Evolutionary conservation across 805 yeast genomes (phyloP).

Genomic region (Maudiozyma turicensis): DNA sequence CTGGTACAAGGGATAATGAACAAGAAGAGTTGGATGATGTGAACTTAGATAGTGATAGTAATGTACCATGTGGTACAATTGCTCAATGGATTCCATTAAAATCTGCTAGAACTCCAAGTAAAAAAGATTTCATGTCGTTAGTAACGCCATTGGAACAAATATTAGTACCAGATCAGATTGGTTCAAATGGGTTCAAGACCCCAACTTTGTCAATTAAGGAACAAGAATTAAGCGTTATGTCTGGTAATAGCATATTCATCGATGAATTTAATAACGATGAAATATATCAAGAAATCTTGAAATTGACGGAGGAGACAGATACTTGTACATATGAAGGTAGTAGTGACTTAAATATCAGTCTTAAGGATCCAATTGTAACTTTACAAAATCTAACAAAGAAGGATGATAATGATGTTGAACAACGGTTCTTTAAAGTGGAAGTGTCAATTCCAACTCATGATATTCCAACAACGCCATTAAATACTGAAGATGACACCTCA

Average conservation of each 20-base stretch:
- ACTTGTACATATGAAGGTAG: not conserved
- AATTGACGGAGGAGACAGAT: not conserved
- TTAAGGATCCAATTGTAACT: not conserved
- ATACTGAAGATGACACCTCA: not conserved
- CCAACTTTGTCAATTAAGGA: conserved; percentile 2
- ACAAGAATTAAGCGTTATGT: not conserved
- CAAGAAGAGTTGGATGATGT: not conserved
- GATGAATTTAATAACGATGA: not conserved
- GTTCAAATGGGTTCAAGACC: conserved; percentile 21
- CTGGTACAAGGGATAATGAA: conserved; percentile 1
- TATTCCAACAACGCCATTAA: not conserved
- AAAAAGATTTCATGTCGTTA: not conserved
- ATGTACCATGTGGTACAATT: not conserved
- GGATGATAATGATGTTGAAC: not conserved
- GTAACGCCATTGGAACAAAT: conserved; percentile 25
- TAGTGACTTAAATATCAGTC: not conserved
- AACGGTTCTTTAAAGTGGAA: not conserved
- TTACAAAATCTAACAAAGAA: not conserved
- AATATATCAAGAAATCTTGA: not conserved
- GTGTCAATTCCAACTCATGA: not conserved
- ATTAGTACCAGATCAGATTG: conserved; percentile 23
- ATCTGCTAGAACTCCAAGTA: conserved; percentile 4
- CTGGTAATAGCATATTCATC: not conserved
- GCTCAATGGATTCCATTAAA: conserved; percentile 16
- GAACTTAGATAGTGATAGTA: not conserved